Evolutionary conservation across 495 filamentous ascomycete genomes (phyloP), one percentile per base, ranked within the genome.

Genomic region (Lasiosphaeria hispida): DNA sequence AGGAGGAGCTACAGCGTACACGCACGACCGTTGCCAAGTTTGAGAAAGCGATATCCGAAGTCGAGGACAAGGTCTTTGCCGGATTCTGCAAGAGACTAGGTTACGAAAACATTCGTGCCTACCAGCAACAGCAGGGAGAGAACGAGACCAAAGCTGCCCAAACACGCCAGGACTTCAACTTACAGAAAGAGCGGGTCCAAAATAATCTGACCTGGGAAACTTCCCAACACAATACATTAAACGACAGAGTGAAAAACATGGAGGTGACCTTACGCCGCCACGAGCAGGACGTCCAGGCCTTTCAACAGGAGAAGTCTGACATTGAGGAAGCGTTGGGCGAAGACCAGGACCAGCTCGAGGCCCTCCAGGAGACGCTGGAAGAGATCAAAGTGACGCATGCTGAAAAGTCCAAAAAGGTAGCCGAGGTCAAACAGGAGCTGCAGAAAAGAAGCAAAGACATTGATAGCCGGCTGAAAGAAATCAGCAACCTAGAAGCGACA

Each of bases 41-140:
- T 40, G 83, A 89, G 66, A 80, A 83, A n/a, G 83, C 87, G n/a
- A 90, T 97, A 52, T 84, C 87, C 51, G 78, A 81, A 41, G 89
- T 96, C 13, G 90, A 96, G 68, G 93, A 99, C 69, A 84, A 92
- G 61, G 82, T 99, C 17, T 97, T 96, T 69, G 79, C 79, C 18
- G 80, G 81, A 17, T 99, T 97, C 77, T 97, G 95, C 76, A 83
- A 85, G 64, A 85, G 90, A 33, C 80, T 96, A 14, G 89, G 91
- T 0, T 97, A 94, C 69, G 80, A 86, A 15, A 87, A 91, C 63
- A 96, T 99, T 61, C 89, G 93, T 17, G 87, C 87, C 37, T 99
- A 97, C 65, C 91, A 97, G 70, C 87, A 86, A 7, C 92, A 95
- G 57, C 94, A 97, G 69, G 94, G 94, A 36, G 90, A 86, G 11